Base-by-base conservation (phyloP, 2,329 filamentous ascomycete species). In the Lizonia empirigonia region DNA sequence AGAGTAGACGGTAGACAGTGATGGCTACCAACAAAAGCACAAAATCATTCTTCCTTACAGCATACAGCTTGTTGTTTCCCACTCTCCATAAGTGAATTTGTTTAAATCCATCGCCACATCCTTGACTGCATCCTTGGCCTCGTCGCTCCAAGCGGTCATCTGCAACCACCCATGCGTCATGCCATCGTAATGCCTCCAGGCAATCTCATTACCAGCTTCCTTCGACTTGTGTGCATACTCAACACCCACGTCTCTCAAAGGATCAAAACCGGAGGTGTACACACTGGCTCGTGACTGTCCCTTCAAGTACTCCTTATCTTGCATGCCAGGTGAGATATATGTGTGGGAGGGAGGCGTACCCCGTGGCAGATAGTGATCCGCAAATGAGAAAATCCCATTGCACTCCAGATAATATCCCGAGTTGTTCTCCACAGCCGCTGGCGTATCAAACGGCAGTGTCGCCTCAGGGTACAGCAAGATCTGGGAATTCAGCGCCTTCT, bases 381-480 rank as follows among this genome's bases (percentile, higher is more conserved):
- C 38, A 15, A 41, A 41, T n/a, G 38, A 41, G 27, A 38, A 38
- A 7, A 32, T 41, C 1, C 38, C 38, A 10, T 41, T 41, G 18
- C 39, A 42, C n/a, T 42, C 39, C 13, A 42, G 20, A 16, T 42
- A 42, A 10, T 34, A 42, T 7, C 27, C 39, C 4, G 27, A 23
- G 20, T 42, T 32, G 12, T 40, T 40, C 37, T 40, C 37, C 2
- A 4, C 37, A 1, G 37, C 37, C n/a, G 26, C 26, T 10, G 37
- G 37, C 5, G 37, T 40, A 18, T 59, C 47, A 34, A 59, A 55
- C 1, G 53, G 50, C 13, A 52, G 40, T 3, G 68, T 46, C 1
- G 71, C 64, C 47, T 73, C 69, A 5, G 70, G 73, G 52, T 73
- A 74, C 5, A 74, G 52, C 22, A 73, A 47, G 9, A 75, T 62